Conservation (phyloP, 139 green algal genomes). For the Chlamydomonas eustigma region DNA sequence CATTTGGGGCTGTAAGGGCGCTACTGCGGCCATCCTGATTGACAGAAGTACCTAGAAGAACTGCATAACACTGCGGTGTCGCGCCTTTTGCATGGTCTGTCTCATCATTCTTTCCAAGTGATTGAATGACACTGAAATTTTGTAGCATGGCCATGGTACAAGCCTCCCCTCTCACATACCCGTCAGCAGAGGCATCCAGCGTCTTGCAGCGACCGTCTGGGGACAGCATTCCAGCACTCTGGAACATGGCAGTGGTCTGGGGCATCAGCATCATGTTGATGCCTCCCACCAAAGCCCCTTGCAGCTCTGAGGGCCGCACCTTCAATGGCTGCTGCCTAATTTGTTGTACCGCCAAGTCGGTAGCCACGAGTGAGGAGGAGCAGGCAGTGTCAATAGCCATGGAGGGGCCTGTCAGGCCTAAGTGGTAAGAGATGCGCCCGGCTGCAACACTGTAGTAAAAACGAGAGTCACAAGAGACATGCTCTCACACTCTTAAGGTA, state of each 20-base stretch:
- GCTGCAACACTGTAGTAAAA: slow-evolving; percentile 16
- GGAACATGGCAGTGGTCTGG: slow-evolving; percentile 68
- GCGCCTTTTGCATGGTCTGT: too few species aligned
- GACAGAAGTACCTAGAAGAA: slow-evolving; percentile 24
- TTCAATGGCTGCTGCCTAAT: not conserved
- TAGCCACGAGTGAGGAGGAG: slow-evolving; percentile 80
- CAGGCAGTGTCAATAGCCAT: slow-evolving; percentile 79
- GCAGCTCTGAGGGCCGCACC: not conserved
- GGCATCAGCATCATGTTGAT: slow-evolving; percentile 73
- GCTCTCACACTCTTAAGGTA: too few species aligned
- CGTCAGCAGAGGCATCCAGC: slow-evolving; percentile 73
- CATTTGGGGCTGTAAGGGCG: slow-evolving; percentile 83
- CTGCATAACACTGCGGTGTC: not conserved
- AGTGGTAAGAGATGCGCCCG: slow-evolving; percentile 62
- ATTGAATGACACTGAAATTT: not conserved
- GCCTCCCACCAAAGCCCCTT: slow-evolving; percentile 51
- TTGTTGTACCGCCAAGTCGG: slow-evolving; percentile 40
- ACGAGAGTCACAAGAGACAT: not conserved
- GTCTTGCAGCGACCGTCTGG: slow-evolving; percentile 82
- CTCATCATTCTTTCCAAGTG: too few species aligned
- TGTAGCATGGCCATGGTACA: slow-evolving; percentile 30
- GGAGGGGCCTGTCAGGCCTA: slow-evolving; percentile 58
- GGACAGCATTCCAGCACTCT: slow-evolving; percentile 58
- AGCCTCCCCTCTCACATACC: slow-evolving; percentile 68
- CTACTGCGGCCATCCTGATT: slow-evolving; percentile 83